Evolutionary conservation across 2,329 filamentous ascomycete genomes (phyloP).

Genomic region (Arthrinium puccinioides): DNA sequence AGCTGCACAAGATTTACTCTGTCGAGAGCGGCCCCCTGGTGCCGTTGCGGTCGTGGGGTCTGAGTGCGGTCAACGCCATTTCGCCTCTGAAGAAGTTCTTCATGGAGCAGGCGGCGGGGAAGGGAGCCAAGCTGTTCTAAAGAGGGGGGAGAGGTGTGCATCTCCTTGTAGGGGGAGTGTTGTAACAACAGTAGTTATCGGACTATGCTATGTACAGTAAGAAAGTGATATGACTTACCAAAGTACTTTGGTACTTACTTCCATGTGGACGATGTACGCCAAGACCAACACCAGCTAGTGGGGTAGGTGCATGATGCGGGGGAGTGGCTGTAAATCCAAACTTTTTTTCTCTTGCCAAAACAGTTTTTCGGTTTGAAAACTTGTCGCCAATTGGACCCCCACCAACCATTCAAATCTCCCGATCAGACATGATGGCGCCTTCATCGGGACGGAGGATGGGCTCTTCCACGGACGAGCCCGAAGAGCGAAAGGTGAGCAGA

Average conservation of each 20-base stretch:
- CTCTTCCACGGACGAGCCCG: constrained; percentile 16
- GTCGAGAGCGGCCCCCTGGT: constrained; percentile 73
- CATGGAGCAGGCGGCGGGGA: constrained; percentile 66
- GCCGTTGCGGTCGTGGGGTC: constrained; percentile 67
- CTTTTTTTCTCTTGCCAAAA: constrained; percentile 13
- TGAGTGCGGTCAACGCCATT: constrained; percentile 69
- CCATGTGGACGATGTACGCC: neutral
- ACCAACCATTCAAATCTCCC: neutral
- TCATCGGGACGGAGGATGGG: constrained; percentile 15
- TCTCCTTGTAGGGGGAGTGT: neutral
- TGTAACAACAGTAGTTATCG: too few species aligned
- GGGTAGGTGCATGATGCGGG: constrained; percentile 6
- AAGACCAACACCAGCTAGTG: constrained; percentile 9
- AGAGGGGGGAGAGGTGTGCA: neutral
- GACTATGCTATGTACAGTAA: too few species aligned
- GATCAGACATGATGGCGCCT: constrained; percentile 20
- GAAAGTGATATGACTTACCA: too few species aligned
- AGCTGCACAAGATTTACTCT: constrained; percentile 89
- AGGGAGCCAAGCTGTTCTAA: constrained; percentile 27
- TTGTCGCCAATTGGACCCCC: neutral
- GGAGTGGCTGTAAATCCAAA: constrained; percentile 4
- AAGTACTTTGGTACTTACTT: neutral
- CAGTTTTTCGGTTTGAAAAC: neutral
- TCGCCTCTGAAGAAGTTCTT: constrained; percentile 74
- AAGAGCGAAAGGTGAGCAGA: constrained; percentile 20